phyloP scores from a whole-genome alignment of 2,329 filamentous ascomycete genomes.

The Cladobotryum protrusum region DNA sequence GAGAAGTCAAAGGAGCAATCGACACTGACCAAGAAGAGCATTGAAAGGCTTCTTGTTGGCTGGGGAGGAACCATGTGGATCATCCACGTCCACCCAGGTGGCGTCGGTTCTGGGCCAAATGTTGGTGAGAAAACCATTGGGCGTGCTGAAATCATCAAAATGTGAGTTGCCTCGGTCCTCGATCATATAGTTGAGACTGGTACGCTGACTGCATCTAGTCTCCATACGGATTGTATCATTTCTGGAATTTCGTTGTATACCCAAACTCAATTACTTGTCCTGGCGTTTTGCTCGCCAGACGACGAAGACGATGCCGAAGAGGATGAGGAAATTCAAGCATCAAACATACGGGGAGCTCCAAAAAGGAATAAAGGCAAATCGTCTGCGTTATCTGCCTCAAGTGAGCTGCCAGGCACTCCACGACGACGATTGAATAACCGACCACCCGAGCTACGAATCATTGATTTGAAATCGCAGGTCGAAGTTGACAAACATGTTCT shows the following conservation, averaged over 20 bases:
- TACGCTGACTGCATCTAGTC: conserved; percentile 38
- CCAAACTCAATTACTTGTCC: conserved; percentile 79
- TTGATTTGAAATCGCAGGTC: conserved; percentile 80
- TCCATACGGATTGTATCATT: conserved; percentile 96
- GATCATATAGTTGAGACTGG: not conserved
- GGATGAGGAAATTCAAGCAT: conserved; percentile 19
- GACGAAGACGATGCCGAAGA: conserved; percentile 54
- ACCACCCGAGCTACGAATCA: conserved; percentile 82
- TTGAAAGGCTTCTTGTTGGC: conserved; percentile 81
- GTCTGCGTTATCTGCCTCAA: conserved; percentile 45
- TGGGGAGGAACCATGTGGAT: conserved; percentile 98
- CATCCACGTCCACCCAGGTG: conserved; percentile 78
- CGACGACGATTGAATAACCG: conserved; percentile 70
- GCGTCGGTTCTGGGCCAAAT: conserved; percentile 58
- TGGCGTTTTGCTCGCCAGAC: conserved; percentile 80
- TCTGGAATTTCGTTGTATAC: conserved; percentile 97
- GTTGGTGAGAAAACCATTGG: conserved; percentile 67
- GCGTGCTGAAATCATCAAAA: conserved; percentile 83
- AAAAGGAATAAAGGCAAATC: conserved; percentile 35
- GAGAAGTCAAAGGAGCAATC: conserved; percentile 45
- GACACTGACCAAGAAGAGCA: conserved; percentile 39
- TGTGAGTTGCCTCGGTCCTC: conserved; percentile 49
- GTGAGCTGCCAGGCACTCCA: conserved; percentile 58
- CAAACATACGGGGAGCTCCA: conserved; percentile 16
- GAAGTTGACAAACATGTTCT: conserved; percentile 84